phyloP scores from a whole-genome alignment of 2,329 filamentous ascomycete species.

The Aureobasidium sp. region DNA sequence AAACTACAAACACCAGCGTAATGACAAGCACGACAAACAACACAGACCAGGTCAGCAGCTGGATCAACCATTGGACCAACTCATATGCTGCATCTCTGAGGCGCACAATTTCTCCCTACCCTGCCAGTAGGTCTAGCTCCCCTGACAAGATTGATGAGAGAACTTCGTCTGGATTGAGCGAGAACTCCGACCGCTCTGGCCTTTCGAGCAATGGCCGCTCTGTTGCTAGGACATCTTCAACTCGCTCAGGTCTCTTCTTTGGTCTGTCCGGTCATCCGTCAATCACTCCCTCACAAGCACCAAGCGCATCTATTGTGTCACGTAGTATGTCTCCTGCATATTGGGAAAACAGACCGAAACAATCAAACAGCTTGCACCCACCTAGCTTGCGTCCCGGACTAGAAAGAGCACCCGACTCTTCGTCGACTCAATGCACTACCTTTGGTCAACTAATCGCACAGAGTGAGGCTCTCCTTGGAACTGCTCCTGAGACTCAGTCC shows the following conservation, averaged over 20 bases:
- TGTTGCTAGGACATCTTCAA: conserved; percentile 39
- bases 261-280: conserved; percentile 16
- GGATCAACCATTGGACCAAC: conserved; percentile 22
- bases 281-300: conserved; percentile 15
- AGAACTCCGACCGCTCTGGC: conserved; percentile 40
- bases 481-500: not conserved
- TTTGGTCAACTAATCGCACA: conserved; percentile 12
- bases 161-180: conserved; percentile 51
- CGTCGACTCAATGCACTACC: conserved; percentile 6
- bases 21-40: conserved; percentile 17
- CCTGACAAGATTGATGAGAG: conserved; percentile 49
- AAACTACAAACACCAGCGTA: conserved; percentile 21
- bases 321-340: conserved; percentile 5
- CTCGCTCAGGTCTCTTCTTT: conserved; percentile 30
- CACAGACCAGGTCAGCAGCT: conserved; percentile 22
- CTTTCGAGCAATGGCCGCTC: conserved; percentile 38
- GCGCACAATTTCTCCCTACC: conserved; percentile 2
- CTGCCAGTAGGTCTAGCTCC: conserved; percentile 32
- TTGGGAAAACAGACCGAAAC: conserved; percentile 1
- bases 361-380: not conserved
- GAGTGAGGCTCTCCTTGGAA: conserved; percentile 6
- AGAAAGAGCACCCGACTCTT: conserved; percentile 6
- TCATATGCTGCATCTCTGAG: conserved; percentile 14
- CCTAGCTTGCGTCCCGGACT: not conserved
- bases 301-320: not conserved